Conservation (phyloP, 495 filamentous ascomycete species). For the Annulohypoxylon maeteangense region DNA sequence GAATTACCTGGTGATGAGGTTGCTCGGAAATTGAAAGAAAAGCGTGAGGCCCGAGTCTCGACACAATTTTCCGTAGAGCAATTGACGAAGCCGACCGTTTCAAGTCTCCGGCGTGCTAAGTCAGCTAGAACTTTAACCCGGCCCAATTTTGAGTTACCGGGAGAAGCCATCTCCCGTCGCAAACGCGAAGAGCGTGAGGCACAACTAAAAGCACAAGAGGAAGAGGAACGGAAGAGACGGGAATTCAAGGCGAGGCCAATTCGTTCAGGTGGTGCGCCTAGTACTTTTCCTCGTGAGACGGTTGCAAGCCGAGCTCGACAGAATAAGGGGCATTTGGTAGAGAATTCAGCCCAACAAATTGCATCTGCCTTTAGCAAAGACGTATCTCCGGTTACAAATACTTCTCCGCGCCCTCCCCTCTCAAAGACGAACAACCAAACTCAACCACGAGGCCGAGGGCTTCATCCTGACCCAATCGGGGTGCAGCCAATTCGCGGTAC, state of each 20-base stretch:
- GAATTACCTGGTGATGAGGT: conserved; percentile 78
- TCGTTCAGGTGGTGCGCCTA: conserved; percentile 55
- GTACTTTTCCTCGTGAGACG: conserved; percentile 61
- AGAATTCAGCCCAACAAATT: conserved; percentile 34
- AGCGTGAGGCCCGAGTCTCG: conserved; percentile 60
- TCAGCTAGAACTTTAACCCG: conserved; percentile 70
- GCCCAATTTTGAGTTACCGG: conserved; percentile 75
- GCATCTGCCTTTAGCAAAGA: conserved; percentile 30
- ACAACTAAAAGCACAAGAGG: conserved; percentile 67
- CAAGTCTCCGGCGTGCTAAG: conserved; percentile 55
- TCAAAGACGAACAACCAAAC: conserved; percentile 40
- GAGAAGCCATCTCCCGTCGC: conserved; percentile 76
- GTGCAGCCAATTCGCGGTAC: conserved; percentile 46
- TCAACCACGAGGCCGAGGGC: conserved; percentile 40
- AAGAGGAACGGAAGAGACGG: conserved; percentile 65
- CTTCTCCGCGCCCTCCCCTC: conserved; percentile 33
- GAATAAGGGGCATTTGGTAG: conserved; percentile 49
- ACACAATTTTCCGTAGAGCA: conserved; percentile 47
- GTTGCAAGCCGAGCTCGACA: conserved; percentile 68
- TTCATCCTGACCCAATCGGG: conserved; percentile 22
- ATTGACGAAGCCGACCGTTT: conserved; percentile 51
- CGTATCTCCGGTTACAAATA: conserved; percentile 5
- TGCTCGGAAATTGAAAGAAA: conserved; percentile 67
- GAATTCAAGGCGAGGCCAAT: conserved; percentile 74
- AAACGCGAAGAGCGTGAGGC: conserved; percentile 75